phyloP scores from a whole-genome alignment of 2,329 filamentous ascomycete species.

The Lasiodiplodia sp. region DNA sequence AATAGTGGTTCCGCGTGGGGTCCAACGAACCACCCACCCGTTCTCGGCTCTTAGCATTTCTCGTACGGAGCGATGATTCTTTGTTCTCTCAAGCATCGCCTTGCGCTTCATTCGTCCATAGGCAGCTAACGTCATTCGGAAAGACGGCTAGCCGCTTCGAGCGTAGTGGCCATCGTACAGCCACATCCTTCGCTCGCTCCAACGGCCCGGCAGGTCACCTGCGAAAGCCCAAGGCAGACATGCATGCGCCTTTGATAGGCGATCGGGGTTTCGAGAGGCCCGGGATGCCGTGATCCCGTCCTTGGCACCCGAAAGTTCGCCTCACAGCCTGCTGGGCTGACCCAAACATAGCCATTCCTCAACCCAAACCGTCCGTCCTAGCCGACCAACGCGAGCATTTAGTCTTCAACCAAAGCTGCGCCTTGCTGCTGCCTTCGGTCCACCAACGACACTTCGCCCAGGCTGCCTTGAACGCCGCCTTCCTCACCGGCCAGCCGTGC shows the following conservation, averaged over 20 bases:
- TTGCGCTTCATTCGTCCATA: neutral
- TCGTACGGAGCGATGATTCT: neutral
- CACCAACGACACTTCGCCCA: slow-evolving; percentile 2
- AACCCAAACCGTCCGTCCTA: neutral
- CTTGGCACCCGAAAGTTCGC: neutral
- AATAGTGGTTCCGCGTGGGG: neutral
- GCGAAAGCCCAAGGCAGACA: slow-evolving; percentile 16
- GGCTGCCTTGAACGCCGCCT: neutral
- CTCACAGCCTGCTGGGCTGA: neutral
- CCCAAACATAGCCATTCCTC: neutral
- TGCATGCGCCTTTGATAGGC: neutral
- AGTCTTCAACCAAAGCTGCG: neutral
- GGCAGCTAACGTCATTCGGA: neutral
- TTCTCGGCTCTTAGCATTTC: neutral
- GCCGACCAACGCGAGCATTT: neutral
- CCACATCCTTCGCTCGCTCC: neutral
- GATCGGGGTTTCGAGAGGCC: neutral
- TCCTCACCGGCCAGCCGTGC: neutral
- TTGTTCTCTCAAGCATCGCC: neutral
- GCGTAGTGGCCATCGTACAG: neutral
- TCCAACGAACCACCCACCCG: neutral
- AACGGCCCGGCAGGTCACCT: neutral
- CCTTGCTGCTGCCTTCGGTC: slow-evolving; percentile 6
- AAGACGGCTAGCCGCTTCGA: neutral
- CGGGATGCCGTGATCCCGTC: slow-evolving; percentile 1